phyloP scores from a whole-genome alignment of 2,329 filamentous ascomycete species.

The Sporothrix curviconia region DNA sequence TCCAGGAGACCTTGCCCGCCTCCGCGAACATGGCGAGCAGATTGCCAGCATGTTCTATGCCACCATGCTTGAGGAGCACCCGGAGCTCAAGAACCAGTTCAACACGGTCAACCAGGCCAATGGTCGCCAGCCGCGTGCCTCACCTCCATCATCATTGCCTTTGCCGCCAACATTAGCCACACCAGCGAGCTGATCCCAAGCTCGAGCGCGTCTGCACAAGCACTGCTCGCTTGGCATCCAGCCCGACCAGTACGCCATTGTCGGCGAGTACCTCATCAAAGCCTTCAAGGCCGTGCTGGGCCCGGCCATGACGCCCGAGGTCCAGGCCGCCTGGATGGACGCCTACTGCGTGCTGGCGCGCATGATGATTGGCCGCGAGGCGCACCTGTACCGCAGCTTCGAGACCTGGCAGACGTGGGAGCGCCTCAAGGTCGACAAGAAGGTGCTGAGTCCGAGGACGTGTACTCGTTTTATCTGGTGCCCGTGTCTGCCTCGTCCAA shows the following conservation, averaged over 20 bases:
- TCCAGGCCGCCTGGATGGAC: constrained; percentile 60
- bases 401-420: constrained; percentile 59
- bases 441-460: constrained; percentile 61
- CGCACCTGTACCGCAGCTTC: constrained; percentile 54
- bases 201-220: constrained; percentile 61
- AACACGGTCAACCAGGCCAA: constrained; percentile 60
- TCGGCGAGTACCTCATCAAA: constrained; percentile 61
- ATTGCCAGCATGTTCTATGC: constrained; percentile 69
- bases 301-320: constrained; percentile 55
- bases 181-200: constrained; percentile 47
- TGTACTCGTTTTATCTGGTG: constrained; percentile 63
- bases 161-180: constrained; percentile 64
- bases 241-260: constrained; percentile 63
- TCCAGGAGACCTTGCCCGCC: constrained; percentile 66
- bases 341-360: constrained; percentile 69
- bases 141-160: constrained; percentile 60
- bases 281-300: constrained; percentile 64
- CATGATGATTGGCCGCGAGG: constrained; percentile 63
- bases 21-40: constrained; percentile 59
- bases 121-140: constrained; percentile 57
- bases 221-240: constrained; percentile 64
- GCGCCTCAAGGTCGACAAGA: constrained; percentile 57
- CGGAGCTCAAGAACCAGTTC: constrained; percentile 63
- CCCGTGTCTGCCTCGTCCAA: constrained; percentile 33
- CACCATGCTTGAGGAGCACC: constrained; percentile 58